Base-by-base conservation (phyloP, 257 asterid species). In the Solanum habrochaites region DNA sequence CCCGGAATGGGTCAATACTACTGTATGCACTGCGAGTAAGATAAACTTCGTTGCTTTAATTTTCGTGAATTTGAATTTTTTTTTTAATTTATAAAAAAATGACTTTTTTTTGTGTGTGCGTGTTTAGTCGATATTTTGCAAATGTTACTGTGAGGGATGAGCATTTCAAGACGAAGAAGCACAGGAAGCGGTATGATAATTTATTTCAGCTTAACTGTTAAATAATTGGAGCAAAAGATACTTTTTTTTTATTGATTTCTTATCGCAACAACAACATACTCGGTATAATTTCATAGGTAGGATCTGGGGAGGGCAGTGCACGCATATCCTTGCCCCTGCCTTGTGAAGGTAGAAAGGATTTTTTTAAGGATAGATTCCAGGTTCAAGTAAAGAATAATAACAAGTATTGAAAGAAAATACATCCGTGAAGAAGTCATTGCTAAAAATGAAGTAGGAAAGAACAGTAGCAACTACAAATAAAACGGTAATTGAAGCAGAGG, bases 1-100 rank as follows among this genome's bases (percentile, higher is more conserved):
- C 99, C 98, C 3, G 98, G 98, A 71, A 92, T 97, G 98, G 99
- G 98, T 40, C 98, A 97, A 89, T 94, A 88, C 83, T 97, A 95
- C 83, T 95, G 99, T 88, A 56, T 91, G 8, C 98, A 95, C 91
- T 94, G 98, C 97, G 99, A 95, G 99, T 96, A 93, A 92, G 45
- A 71, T 67, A 4, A 86, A 23, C 25, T 74, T 12, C 7, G 3
- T 2, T 73, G 27, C 16, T 39, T 74, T 3, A 11, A 23, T 21
- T 40, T 74, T 74, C 15, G 12, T 37, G 20, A 0, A 23, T 3
- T 56, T 52, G 20, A 9, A 6, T 7, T 23, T 35, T 31, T 5
- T 45, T 12, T 42, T 10, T 70, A 31, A 25, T 49, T 11, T 25
- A 12, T 25, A 4, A 15, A 35, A 25, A 82, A 0, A 40, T 40